A percentile compares a stretch with the other conserved stretches of the same genome.
phyloP scores from a whole-genome alignment of 306 rosid species.

The Sphenostylis stenocarpa region DNA sequence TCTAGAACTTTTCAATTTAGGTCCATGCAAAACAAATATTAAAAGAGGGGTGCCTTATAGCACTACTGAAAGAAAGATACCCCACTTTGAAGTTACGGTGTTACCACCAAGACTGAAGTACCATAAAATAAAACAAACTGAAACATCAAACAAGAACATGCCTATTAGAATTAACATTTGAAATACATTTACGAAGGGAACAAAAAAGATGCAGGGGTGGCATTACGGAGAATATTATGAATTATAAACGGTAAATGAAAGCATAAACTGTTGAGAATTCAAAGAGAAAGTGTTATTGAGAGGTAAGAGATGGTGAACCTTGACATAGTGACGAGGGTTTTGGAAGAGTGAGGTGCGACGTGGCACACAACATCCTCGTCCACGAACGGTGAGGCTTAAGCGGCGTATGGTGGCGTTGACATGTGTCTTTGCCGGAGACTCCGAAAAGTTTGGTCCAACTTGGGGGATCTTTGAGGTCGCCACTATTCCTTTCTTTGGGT shows the following conservation, averaged over 20 bases:
- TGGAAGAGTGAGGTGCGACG: conserved; percentile 22
- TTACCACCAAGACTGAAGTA: neutral
- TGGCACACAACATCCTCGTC: conserved; percentile 29
- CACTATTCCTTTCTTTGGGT: neutral
- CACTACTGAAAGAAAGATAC: neutral
- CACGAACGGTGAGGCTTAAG: conserved; percentile 21
- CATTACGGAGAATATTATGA: neutral
- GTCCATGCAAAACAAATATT: neutral
- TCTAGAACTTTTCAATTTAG: neutral
- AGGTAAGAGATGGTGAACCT: conserved; percentile 40
- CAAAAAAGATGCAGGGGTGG: conserved; percentile 3
- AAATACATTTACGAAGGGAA: neutral
- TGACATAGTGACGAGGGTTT: conserved; percentile 42
- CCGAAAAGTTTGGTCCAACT: neutral
- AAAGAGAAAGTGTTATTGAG: neutral
- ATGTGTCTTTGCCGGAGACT: neutral
- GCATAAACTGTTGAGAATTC: neutral
- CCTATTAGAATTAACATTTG: neutral
- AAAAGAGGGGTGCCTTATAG: neutral
- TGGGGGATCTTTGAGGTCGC: neutral
- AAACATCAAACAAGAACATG: neutral
- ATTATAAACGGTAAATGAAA: neutral
- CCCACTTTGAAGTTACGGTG: neutral
- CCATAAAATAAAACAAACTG: neutral
- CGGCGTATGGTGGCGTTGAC: conserved; percentile 32